These are phyloP conservation scores for Jacaranda mimosifolia DNA, from an alignment of 257 asterid genomes.

Conservation along the genomic window DNA sequence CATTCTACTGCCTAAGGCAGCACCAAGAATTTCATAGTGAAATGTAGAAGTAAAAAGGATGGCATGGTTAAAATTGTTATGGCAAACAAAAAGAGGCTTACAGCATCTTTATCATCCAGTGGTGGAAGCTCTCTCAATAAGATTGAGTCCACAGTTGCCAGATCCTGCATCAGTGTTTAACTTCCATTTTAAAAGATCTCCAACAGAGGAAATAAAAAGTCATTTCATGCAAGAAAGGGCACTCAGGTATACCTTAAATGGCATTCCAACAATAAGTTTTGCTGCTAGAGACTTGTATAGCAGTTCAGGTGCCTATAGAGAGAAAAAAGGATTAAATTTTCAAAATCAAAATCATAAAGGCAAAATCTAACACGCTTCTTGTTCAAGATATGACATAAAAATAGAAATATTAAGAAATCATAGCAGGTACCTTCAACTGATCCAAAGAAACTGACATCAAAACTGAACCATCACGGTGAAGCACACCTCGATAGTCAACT, in stretches of 20 bases:
- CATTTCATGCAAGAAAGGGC: conserved; percentile 26
- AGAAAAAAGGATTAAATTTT: conserved; percentile 13
- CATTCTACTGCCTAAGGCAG: conserved; percentile 29
- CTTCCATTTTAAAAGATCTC: conserved; percentile 28
- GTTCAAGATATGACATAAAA: conserved; percentile 5
- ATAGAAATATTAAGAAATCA: conserved; percentile 14
- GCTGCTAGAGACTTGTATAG: conserved; percentile 89
- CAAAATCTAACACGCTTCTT: not conserved
- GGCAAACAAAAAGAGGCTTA: conserved; percentile 51
- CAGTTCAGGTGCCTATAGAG: conserved; percentile 83
- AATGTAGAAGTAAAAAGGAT: not conserved
- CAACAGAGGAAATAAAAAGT: conserved; percentile 29
- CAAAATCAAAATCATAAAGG: conserved; percentile 10
- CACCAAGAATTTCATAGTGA: not conserved
- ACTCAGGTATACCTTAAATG: conserved; percentile 72
- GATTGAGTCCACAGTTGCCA: conserved; percentile 98
- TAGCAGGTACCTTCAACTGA: conserved; percentile 79
- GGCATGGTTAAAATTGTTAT: not conserved
- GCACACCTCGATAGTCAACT: conserved; percentile 95
- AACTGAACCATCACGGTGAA: conserved; percentile 99
- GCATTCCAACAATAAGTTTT: conserved; percentile 94
- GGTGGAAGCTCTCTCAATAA: conserved; percentile 92
- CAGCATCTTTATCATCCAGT: conserved; percentile 82
- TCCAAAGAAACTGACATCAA: conserved; percentile 92
- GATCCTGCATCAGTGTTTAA: conserved; percentile 61